Conservation (phyloP, 2,329 filamentous ascomycete species). For the Sodiomyces alkalinus region DNA sequence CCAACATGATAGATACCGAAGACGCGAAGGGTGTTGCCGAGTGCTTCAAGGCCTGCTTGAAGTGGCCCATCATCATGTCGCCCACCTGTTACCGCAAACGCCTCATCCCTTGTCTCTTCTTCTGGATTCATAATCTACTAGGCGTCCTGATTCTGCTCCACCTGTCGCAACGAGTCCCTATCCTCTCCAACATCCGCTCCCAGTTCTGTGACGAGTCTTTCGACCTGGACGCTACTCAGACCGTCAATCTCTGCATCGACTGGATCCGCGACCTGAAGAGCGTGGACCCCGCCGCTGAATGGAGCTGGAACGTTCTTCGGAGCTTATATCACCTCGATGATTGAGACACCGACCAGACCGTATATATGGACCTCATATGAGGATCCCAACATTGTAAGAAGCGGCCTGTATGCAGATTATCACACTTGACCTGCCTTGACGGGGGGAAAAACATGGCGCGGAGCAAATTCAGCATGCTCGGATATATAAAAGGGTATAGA, state of each 20-base stretch:
- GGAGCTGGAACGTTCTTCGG: slow-evolving; percentile 38
- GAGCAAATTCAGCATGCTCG: no score
- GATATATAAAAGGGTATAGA: no score
- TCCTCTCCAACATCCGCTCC: slow-evolving; percentile 31
- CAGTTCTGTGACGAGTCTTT: slow-evolving; percentile 31
- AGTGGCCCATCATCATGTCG: slow-evolving; percentile 44
- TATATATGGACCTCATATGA: no score
- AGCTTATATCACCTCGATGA: slow-evolving; percentile 26
- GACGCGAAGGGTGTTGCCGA: slow-evolving; percentile 39
- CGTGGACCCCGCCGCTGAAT: slow-evolving; percentile 36
- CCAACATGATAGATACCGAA: slow-evolving; percentile 34
- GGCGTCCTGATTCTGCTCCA: slow-evolving; percentile 41
- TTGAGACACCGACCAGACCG: no score
- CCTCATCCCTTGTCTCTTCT: slow-evolving; percentile 41
- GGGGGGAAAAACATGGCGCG: background rate
- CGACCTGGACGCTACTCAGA: slow-evolving; percentile 33
- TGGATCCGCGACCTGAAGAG: slow-evolving; percentile 43
- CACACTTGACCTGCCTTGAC: background rate
- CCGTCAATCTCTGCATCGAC: slow-evolving; percentile 36
- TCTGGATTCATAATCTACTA: slow-evolving; percentile 47
- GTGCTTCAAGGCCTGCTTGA: slow-evolving; percentile 39
- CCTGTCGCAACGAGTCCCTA: slow-evolving; percentile 33
- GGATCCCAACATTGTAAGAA: no score
- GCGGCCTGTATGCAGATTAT: no score
- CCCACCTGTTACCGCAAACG: slow-evolving; percentile 42